Evolutionary conservation across 1,284 basidiomycete genomes (phyloP).

Genomic region (Somion occarium): DNA sequence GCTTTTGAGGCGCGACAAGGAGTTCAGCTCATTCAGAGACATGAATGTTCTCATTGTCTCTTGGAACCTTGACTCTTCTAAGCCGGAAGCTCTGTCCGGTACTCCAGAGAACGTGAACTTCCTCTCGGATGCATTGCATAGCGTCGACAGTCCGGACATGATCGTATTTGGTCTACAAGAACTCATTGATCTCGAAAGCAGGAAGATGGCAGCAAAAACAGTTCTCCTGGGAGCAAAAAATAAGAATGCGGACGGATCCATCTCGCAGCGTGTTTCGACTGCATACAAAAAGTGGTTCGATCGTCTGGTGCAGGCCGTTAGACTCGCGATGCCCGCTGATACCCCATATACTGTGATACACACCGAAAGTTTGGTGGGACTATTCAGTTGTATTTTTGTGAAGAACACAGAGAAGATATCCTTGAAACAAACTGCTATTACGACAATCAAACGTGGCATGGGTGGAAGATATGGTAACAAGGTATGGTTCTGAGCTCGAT

Average conservation of each 20-base stretch:
- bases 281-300: conserved; percentile 90
- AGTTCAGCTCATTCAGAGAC: conserved; percentile 78
- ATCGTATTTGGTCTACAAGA: conserved; percentile 96
- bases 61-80: conserved; percentile 92
- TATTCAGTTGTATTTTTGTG: conserved; percentile 88
- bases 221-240: conserved; percentile 75
- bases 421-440: conserved; percentile 71
- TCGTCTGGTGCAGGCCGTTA: conserved; percentile 68
- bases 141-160: conserved; percentile 78
- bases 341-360: conserved; percentile 75
- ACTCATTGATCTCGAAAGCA: conserved; percentile 89
- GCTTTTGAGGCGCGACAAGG: conserved; percentile 66
- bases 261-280: conserved; percentile 77
- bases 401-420: conserved; percentile 54
- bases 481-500: conserved; percentile 37
- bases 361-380: conserved; percentile 86
- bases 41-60: conserved; percentile 82
- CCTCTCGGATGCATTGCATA: conserved; percentile 65
- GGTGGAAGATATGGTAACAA: conserved; percentile 95
- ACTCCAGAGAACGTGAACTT: conserved; percentile 66
- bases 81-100: conserved; percentile 69
- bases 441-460: conserved; percentile 88
- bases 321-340: conserved; percentile 62
- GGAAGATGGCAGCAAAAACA: conserved; percentile 88
- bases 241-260: conserved; percentile 56